phyloP scores from a whole-genome alignment of 805 yeast species.

The Suhomyces xylopsoci region DNA sequence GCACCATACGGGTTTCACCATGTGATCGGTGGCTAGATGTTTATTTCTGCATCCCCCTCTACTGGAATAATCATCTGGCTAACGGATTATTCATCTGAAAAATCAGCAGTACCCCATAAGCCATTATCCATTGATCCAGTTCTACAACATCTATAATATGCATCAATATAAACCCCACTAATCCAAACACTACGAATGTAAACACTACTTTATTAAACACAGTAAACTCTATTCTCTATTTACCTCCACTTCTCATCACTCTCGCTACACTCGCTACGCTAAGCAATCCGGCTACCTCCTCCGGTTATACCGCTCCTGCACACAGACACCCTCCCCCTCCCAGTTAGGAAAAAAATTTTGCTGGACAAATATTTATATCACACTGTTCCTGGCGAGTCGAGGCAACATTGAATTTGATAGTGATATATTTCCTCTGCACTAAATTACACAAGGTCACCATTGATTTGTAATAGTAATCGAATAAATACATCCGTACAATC shows the following conservation, averaged over 20 bases:
- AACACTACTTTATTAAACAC: no score
- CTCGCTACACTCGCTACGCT: background rate
- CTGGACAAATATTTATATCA: conserved; percentile 3
- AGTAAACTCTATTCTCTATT: no score
- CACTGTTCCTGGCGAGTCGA: conserved; percentile 1
- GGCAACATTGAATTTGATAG: background rate
- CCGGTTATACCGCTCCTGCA: background rate
- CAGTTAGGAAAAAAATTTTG: conserved; percentile 4
- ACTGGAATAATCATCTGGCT: background rate
- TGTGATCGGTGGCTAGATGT: background rate
- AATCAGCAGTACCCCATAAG: no score
- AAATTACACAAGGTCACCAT: background rate
- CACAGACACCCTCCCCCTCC: background rate
- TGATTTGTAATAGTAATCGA: background rate
- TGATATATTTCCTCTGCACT: background rate
- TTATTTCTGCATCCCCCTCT: background rate
- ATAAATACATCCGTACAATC: background rate
- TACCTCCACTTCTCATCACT: background rate
- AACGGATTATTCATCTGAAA: background rate
- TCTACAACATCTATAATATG: no score
- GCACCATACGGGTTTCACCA: background rate
- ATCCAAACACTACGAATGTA: no score
- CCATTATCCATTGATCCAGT: no score
- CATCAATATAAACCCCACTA: no score
- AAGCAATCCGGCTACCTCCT: background rate